Base-by-base conservation (phyloP, 176 grass and related monocot species). In the Sorghum bicolor region DNA sequence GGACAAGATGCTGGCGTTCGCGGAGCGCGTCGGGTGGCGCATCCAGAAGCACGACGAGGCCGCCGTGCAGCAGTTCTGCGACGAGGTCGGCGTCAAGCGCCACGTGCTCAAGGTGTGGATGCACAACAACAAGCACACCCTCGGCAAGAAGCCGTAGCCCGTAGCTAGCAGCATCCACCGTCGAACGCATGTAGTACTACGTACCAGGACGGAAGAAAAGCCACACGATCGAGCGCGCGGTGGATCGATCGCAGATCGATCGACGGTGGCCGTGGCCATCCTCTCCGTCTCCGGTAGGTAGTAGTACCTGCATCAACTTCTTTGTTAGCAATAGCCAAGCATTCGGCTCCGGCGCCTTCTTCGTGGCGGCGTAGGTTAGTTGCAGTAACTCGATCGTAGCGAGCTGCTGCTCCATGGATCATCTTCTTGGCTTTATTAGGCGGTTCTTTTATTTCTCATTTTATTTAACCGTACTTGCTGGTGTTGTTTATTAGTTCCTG, bases 61-160 rank as follows among this genome's bases (percentile, higher is more conserved):
- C 16, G 90, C 95, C n/a, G 79, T 98, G 75, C 90, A 94, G 60
- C 85, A 91, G 70, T 98, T 98, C 89, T 98, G 95, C 79, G 72
- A 91, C 67, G 95, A 98, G 88, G 82, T 90, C 41, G 28, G 90
- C 82, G 87, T 98, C 75, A 91, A 88, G 67, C 92, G 92, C 65
- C 95, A 97, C 82, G 95, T 97, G 25, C 86, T 97, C 83, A 97
- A 97, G 89, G 94, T 97, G 3, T 97, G 94, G 94, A 97, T 97
- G 94, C 94, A 97, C 87, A 97, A 97, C 87, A 91, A 97, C 90
- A 97, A 97, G 94, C 85, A 97, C 80, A 90, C 88, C 83, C 88
- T 94, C 65, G 89, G 95, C 83, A 97, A 97, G 88, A 97, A 94
- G 88, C 92, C 88, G 36, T 88, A 82, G 61, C 57, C 10, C 30